Conservation (phyloP, 2,329 filamentous ascomycete species). For the Cladosporium austrohemisphaericum region DNA sequence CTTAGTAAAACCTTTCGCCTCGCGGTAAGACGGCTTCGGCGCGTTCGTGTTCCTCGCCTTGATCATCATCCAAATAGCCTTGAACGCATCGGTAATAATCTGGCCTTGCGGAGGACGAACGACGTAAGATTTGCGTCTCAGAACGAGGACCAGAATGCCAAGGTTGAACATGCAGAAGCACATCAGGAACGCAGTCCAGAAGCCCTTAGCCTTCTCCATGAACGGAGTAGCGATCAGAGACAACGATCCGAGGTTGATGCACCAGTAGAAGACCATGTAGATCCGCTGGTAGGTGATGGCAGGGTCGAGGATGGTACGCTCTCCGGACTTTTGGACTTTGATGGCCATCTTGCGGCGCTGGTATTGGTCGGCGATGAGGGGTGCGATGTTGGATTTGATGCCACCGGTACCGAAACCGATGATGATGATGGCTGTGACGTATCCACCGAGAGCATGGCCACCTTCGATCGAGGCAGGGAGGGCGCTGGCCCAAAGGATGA, state of each 20-base stretch:
- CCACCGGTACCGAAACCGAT: constrained; percentile 74
- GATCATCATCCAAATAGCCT: constrained; percentile 55
- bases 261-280: constrained; percentile 65
- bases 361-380: constrained; percentile 49
- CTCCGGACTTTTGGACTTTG: constrained; percentile 39
- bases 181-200: constrained; percentile 62
- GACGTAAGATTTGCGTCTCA: constrained; percentile 34
- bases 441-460: constrained; percentile 59
- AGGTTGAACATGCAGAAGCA: constrained; percentile 62
- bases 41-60: constrained; percentile 54
- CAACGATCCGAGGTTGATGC: constrained; percentile 70
- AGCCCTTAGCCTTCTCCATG: constrained; percentile 64
- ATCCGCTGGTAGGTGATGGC: constrained; percentile 47
- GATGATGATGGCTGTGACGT: constrained; percentile 61
- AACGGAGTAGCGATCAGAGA: constrained; percentile 64
- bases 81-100: constrained; percentile 64
- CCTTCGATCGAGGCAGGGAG: constrained; percentile 60
- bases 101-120: constrained; percentile 57
- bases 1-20: constrained; percentile 45
- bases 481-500: constrained; percentile 62
- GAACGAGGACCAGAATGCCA: constrained; percentile 54
- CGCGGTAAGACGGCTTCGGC: constrained; percentile 63
- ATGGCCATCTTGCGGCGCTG: constrained; percentile 40
- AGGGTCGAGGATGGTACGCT: constrained; percentile 46
- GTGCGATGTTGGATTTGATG: constrained; percentile 73